phyloP scores from a whole-genome alignment of 2,329 filamentous ascomycete genomes.

The Pezicula carpinea region DNA sequence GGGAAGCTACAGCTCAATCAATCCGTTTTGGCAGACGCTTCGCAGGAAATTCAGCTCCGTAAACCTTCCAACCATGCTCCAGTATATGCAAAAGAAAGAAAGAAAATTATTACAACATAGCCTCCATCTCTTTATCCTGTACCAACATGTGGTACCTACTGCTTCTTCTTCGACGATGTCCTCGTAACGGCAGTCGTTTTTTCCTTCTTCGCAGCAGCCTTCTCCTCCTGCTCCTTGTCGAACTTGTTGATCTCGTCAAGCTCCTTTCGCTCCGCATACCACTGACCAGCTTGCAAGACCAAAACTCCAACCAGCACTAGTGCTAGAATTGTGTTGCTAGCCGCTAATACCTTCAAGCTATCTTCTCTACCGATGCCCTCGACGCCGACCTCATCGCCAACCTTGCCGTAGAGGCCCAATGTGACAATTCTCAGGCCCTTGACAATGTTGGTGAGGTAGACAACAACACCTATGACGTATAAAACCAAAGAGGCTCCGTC shows the following conservation, averaged over 20 bases:
- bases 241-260: conserved; percentile 69
- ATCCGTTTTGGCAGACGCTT: too few relatives aligned
- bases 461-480: conserved; percentile 80
- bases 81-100: neutral
- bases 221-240: conserved; percentile 47
- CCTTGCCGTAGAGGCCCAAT: conserved; percentile 50
- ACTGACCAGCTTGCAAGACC: conserved; percentile 92
- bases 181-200: conserved; percentile 25
- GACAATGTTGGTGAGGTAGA: conserved; percentile 95
- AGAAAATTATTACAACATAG: neutral
- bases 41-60: neutral
- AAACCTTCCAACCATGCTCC: neutral
- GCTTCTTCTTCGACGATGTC: conserved; percentile 31
- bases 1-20: too few relatives aligned
- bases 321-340: conserved; percentile 93
- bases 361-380: conserved; percentile 78
- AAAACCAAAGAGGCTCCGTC: conserved; percentile 69
- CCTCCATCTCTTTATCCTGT: neutral
- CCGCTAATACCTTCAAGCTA: conserved; percentile 82
- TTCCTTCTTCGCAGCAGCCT: conserved; percentile 35
- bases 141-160: conserved; percentile 16
- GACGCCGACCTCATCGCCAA: conserved; percentile 46
- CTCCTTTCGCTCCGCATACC: conserved; percentile 97
- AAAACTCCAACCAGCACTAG: conserved; percentile 88
- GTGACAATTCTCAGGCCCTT: conserved; percentile 86